Evolutionary conservation across 805 yeast species (phyloP), one percentile per base, ranked within the genome.

Genomic region (Yarrowia keelungensis): DNA sequence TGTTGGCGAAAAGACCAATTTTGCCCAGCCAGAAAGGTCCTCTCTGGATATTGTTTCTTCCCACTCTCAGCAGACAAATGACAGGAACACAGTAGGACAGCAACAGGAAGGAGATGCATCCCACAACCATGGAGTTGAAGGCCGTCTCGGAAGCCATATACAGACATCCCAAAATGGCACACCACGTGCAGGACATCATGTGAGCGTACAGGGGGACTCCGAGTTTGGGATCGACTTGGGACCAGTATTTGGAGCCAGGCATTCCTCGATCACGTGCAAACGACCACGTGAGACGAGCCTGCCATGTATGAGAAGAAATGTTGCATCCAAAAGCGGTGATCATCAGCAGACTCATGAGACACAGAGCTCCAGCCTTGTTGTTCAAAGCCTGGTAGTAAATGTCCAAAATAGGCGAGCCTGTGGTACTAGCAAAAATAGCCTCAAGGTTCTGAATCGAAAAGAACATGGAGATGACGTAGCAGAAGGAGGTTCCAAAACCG

Each of bases 141-240:
- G 92, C 91, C 0, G 90, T 84, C 26, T 86, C 81, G 7, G 91
- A 87, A 3, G 87, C 91, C 80, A 88, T 78, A 74, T 86, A 87
- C 67, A 88, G 82, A 76, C 88, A 84, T 5, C 89, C 89, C 70
- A 86, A 80, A 26, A 86, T 76, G 7, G 85, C 86, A 74, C 83
- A 81, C 80, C 85, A 81, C 36, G 78, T 76, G 69, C 85, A 81
- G 15, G 88, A 85, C 79, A 87, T 79, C 26, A 86, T 62, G 71
- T 86, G 87, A 1, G 90, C 89, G 72, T 83, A 81, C 16, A 87
- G 77, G 14, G 91, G 91, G n/a, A 85, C 81, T 26, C 83, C 85
- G 7, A 84, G 76, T 53, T 75, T 79, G 19, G 79, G 72, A 72
- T 85, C 79, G 61, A 89, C 82, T 69, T 77, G 73, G 5, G 86